Evolutionary conservation across 176 grass and related monocot species (phyloP).

Genomic region (Aegilops bicornis): DNA sequence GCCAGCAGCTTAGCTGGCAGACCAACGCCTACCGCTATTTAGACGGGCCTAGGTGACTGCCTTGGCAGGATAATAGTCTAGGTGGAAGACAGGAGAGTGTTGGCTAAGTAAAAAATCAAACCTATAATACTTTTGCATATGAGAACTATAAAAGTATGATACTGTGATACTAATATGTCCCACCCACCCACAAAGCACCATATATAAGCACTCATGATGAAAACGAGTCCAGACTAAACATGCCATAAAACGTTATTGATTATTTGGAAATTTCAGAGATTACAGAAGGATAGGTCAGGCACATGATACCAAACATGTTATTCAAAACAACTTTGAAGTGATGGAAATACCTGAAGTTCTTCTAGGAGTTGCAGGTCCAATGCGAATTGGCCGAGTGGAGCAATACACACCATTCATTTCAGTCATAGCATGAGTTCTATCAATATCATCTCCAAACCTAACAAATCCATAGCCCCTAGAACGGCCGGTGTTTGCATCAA

Average conservation of each 20-base stretch:
- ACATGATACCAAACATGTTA: background rate
- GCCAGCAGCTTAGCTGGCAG: background rate
- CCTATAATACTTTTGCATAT: background rate
- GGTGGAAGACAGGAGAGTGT: background rate
- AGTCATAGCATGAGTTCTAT: constrained; percentile 54
- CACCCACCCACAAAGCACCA: background rate
- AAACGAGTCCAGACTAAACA: background rate
- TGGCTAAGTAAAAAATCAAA: background rate
- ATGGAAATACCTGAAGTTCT: constrained; percentile 51
- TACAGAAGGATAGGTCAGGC: no score
- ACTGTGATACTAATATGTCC: background rate
- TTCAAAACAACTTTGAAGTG: constrained; percentile 3
- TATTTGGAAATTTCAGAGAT: background rate
- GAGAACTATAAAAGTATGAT: background rate
- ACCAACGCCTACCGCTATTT: background rate
- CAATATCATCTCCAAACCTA: constrained; percentile 67
- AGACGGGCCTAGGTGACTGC: background rate
- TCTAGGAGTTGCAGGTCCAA: constrained; percentile 69
- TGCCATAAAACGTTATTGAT: background rate
- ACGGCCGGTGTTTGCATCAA: constrained; percentile 64
- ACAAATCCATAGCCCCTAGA: constrained; percentile 71
- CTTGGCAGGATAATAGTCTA: background rate
- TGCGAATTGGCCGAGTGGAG: constrained; percentile 56
- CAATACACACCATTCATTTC: constrained; percentile 73
- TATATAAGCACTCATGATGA: background rate